Percentiles rank a stretch among this genome's conserved stretches.
These are phyloP conservation scores for Russula compacta DNA, from an alignment of 768 basidiomycete species.

Conservation along the genomic window DNA sequence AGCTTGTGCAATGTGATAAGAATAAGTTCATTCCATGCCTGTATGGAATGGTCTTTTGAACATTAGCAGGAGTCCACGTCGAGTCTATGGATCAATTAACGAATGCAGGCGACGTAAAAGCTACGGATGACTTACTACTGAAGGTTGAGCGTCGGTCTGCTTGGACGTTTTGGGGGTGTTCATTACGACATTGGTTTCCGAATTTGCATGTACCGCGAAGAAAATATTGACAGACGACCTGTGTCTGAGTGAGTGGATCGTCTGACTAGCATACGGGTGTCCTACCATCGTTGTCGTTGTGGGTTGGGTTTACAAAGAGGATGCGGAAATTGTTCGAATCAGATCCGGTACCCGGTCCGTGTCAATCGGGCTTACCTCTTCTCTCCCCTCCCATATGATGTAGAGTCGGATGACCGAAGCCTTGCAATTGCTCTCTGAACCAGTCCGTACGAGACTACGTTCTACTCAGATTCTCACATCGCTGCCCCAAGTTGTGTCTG, in stretches of 20 bases:
- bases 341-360: not conserved
- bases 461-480: constrained; percentile 82
- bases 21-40: constrained; percentile 2
- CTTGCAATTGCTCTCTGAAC: constrained; percentile 35
- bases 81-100: constrained; percentile 17
- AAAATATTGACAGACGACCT: constrained; percentile 52
- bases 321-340: not conserved
- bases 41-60: constrained; percentile 14
- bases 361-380: not conserved
- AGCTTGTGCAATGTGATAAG: not conserved
- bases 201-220: constrained; percentile 55
- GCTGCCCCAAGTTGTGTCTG: constrained; percentile 67
- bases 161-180: constrained; percentile 38
- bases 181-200: constrained; percentile 51
- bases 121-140: constrained; percentile 34
- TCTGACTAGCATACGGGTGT: not conserved
- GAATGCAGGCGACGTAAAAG: constrained; percentile 6
- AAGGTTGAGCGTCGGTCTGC: constrained; percentile 29
- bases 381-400: not conserved
- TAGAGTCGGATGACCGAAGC: constrained; percentile 1
- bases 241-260: not conserved
- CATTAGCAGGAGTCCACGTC: constrained; percentile 4
- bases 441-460: constrained; percentile 65
- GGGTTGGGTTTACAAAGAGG: not conserved
- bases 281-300: constrained; percentile 4